Evolutionary conservation across 805 yeast genomes (phyloP).

Genomic region (Candida stauntonica): DNA sequence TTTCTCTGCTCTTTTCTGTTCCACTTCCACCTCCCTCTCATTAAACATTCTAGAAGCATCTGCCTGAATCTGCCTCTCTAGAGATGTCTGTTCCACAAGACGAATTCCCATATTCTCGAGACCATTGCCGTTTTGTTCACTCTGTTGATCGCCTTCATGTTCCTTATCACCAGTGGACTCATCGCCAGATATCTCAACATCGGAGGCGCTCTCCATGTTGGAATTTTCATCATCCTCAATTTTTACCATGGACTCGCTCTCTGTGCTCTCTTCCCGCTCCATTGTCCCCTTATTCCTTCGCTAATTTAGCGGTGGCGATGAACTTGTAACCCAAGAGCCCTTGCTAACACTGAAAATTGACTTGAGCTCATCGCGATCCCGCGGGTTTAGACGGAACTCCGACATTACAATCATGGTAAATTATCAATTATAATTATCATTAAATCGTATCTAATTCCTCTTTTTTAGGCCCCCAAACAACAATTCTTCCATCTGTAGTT

Average conservation of each 20-base stretch:
- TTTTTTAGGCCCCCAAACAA: slow-evolving; percentile 47
- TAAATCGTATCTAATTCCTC: slow-evolving; percentile 11
- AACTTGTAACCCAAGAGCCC: no score
- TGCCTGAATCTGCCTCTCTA: slow-evolving; percentile 70
- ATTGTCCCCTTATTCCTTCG: neutral
- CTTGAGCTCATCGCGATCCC: no score
- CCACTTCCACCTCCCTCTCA: slow-evolving; percentile 65
- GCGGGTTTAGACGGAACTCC: no score
- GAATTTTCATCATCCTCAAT: slow-evolving; percentile 1
- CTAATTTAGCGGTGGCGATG: no score
- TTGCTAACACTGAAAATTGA: no score
- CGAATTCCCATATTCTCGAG: slow-evolving; percentile 39
- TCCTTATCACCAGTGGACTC: neutral
- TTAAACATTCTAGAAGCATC: slow-evolving; percentile 62
- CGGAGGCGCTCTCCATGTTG: neutral
- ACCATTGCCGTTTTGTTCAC: neutral
- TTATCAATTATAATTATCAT: slow-evolving; percentile 2
- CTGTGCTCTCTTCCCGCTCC: neutral
- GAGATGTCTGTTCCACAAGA: slow-evolving; percentile 70
- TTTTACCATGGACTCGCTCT: slow-evolving; percentile 1
- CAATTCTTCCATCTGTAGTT: slow-evolving; percentile 61
- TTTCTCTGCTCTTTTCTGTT: slow-evolving; percentile 69
- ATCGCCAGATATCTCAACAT: neutral
- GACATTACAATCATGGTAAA: neutral
- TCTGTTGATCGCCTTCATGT: neutral